These are phyloP conservation scores for Colletotrichum endophyticum DNA, from an alignment of 2,329 filamentous ascomycete genomes.

Conservation along the genomic window DNA sequence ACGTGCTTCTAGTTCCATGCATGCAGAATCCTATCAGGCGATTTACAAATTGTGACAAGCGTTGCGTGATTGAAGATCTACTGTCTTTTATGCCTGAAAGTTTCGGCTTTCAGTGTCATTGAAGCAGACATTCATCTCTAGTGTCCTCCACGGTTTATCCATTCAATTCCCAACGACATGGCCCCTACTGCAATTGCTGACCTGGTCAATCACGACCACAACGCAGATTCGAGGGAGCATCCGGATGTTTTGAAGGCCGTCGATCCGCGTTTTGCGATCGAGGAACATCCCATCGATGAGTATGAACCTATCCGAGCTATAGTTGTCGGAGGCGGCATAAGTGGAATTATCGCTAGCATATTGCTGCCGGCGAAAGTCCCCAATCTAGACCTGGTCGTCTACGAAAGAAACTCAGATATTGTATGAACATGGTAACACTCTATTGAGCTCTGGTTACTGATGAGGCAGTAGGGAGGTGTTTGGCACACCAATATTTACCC, in stretches of 20 bases:
- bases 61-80: background rate
- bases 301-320: background rate
- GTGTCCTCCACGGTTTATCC: background rate
- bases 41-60: background rate
- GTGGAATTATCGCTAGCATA: background rate
- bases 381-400: background rate
- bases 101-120: background rate
- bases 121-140: background rate
- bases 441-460: background rate
- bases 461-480: background rate
- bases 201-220: background rate
- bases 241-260: background rate
- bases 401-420: background rate
- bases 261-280: background rate
- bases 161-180: background rate
- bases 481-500: background rate
- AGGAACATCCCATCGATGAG: background rate
- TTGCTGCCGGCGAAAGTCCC: background rate
- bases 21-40: background rate
- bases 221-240: background rate
- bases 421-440: fast-evolving
- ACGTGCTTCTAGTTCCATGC: background rate
- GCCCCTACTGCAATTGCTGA: background rate
- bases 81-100: background rate
- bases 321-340: background rate